Evolutionary conservation across 2,329 filamentous ascomycete species (phyloP), one percentile per base, ranked within the genome.

Genomic region (Thielaviopsis euricoi): DNA sequence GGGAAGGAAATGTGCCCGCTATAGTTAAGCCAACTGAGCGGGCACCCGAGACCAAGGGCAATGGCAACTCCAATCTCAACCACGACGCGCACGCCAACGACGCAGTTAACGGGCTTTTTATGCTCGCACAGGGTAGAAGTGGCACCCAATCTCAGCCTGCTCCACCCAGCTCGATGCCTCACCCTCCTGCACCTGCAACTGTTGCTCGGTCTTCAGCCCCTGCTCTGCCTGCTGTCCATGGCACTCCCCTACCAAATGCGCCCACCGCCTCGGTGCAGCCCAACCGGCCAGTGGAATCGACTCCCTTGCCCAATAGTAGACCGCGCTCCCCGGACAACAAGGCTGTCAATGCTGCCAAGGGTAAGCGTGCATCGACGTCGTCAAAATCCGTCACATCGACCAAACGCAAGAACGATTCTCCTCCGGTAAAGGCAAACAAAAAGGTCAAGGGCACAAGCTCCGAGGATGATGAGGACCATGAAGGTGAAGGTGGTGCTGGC

Each of bases 71-170:
- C 48, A 49, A 43, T 22, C 55, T 57, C 50, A 57, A 60, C 57
- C 94, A 89, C 66, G 86, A 90, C 60, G 87, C 89, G 49, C 89
- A 95, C 70, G 91, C 95, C 56, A 95, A 91, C 65, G 91, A 95
- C 72, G 93, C 91, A 50, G 93, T 91, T 55, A 97, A 96, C 68
- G 90, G 93, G 29, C 76, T 98, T 0, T 94, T 89, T 65, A 85
- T 96, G 79, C 77, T 98, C 60, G 90, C 93, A 1, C 57, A 58
- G 48, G 82, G 83, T 78, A 85, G 69, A 71, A 82, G 72, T 74
- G 78, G 68, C 73, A 77, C 66, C 63, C 78, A 48, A 22, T 43
- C 56, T 33, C 23, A 29, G 40, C 21, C 48, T 53, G 21, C 51
- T 58, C 33, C n/a, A 43, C 15, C 56, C 52, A 49, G 22, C 52